A percentile compares a stretch with the other conserved stretches of the same genome.
Conservation (phyloP, 495 filamentous ascomycete species). For the Penicillium argentinense region DNA sequence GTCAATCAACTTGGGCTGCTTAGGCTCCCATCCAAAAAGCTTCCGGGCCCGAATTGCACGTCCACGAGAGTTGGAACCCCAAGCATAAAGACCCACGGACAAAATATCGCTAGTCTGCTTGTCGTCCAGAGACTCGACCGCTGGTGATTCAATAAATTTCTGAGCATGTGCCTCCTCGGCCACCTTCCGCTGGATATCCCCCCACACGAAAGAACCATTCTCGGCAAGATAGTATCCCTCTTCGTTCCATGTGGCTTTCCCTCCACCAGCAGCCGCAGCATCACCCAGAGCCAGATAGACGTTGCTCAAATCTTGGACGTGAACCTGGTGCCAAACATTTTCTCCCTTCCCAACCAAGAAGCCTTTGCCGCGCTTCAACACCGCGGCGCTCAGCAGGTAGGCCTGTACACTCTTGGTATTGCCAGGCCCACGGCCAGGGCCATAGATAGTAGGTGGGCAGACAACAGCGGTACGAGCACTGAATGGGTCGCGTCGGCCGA, state of each 20-base stretch:
- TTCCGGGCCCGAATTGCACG: conserved; percentile 61
- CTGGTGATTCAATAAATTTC: conserved; percentile 59
- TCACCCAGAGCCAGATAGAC: conserved; percentile 66
- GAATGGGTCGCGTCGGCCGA: conserved; percentile 37
- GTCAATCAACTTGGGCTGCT: conserved; percentile 53
- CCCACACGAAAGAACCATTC: conserved; percentile 71
- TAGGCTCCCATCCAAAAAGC: conserved; percentile 65
- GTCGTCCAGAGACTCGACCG: conserved; percentile 41
- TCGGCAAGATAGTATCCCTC: conserved; percentile 76
- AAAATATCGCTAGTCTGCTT: conserved; percentile 32
- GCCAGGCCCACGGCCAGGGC: conserved; percentile 65
- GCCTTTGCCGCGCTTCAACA: conserved; percentile 61
- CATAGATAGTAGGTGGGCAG: conserved; percentile 79
- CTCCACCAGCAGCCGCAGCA: conserved; percentile 57
- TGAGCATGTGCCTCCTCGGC: conserved; percentile 61
- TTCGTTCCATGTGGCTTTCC: conserved; percentile 68
- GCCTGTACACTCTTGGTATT: conserved; percentile 69
- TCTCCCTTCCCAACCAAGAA: conserved; percentile 64
- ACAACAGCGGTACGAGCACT: conserved; percentile 69
- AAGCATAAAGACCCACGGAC: conserved; percentile 40
- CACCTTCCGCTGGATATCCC: conserved; percentile 60
- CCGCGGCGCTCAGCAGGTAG: conserved; percentile 53
- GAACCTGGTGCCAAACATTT: conserved; percentile 71
- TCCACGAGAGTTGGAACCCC: conserved; percentile 66
- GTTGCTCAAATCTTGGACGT: conserved; percentile 69